phyloP scores from a whole-genome alignment of 495 filamentous ascomycete genomes.

The Talaromyces trachyspermus region DNA sequence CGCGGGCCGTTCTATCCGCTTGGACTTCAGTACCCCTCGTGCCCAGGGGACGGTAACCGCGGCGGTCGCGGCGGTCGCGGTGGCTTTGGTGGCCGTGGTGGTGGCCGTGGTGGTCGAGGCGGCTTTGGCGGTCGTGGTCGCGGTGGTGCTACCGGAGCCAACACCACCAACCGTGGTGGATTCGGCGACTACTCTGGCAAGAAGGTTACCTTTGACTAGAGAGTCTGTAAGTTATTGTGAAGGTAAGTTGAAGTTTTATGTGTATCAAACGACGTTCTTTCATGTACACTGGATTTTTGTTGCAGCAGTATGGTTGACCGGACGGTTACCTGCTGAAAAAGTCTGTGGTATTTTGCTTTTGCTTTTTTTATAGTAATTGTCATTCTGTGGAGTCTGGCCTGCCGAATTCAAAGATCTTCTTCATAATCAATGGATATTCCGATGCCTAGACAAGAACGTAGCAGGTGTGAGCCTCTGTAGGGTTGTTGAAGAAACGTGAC shows the following conservation, averaged over 20 bases:
- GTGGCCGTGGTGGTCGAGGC: constrained; percentile 43
- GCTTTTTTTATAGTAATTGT: no score
- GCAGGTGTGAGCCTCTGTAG: no score
- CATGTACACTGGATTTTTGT: background rate
- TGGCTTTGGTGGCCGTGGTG: constrained; percentile 46
- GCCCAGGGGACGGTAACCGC: constrained; percentile 49
- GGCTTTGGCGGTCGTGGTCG: constrained; percentile 45
- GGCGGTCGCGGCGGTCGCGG: constrained; percentile 44
- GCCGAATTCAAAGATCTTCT: no score
- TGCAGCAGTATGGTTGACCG: no score
- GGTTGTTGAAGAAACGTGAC: constrained; percentile 2
- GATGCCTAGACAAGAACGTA: no score
- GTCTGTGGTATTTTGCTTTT: no score
- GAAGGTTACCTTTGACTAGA: constrained; percentile 68
- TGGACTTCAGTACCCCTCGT: constrained; percentile 82
- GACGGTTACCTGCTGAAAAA: no score
- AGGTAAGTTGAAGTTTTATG: constrained; percentile 7
- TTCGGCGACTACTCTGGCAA: constrained; percentile 85
- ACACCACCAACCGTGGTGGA: constrained; percentile 60
- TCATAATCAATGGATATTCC: no score
- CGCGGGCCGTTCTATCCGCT: constrained; percentile 71
- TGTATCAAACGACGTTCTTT: background rate
- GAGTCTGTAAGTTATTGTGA: background rate
- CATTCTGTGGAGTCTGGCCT: no score
- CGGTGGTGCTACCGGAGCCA: constrained; percentile 33